Conservation (phyloP, 371 early-diverging fungal genomes). For the Apophysomyces trapeziformis region DNA sequence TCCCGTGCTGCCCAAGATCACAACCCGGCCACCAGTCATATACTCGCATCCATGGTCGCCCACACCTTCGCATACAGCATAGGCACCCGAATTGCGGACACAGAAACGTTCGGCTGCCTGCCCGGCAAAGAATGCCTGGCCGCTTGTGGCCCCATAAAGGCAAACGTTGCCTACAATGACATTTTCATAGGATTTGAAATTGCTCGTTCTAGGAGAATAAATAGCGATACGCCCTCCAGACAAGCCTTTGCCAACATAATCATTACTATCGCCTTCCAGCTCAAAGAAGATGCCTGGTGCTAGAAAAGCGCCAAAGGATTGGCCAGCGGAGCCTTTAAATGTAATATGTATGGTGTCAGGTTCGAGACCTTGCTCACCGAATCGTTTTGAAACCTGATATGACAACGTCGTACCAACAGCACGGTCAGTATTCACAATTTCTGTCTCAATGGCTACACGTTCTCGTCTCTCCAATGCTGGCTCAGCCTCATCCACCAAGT, state of each 20-base stretch:
- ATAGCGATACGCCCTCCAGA: constrained; percentile 89
- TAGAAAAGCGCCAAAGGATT: constrained; percentile 92
- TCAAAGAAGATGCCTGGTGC: constrained; percentile 85
- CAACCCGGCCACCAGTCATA: constrained; percentile 94
- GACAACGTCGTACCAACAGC: constrained; percentile 88
- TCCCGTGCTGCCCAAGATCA: constrained; percentile 85
- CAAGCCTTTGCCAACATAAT: constrained; percentile 96
- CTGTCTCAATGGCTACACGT: constrained; percentile 63
- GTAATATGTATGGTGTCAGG: constrained; percentile 81
- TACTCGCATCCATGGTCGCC: constrained; percentile 98
- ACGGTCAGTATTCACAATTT: constrained; percentile 91
- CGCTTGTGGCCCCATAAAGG: constrained; percentile 92
- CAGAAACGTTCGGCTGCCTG: constrained; percentile 96
- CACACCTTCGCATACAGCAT: constrained; percentile 92
- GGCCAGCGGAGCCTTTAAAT: constrained; percentile 90
- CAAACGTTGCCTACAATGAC: constrained; percentile 95
- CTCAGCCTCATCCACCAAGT: constrained; percentile 77
- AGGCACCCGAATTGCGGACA: constrained; percentile 94
- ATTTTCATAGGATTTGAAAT: constrained; percentile 81
- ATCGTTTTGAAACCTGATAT: constrained; percentile 78
- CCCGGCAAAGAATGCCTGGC: constrained; percentile 88
- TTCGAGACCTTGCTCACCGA: constrained; percentile 84
- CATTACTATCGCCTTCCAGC: constrained; percentile 95
- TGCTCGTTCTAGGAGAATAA: constrained; percentile 78
- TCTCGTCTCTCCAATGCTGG: constrained; percentile 64